These are phyloP conservation scores for Xylaria sp. DNA, from an alignment of 2,329 filamentous ascomycete genomes.

Conservation along the genomic window DNA sequence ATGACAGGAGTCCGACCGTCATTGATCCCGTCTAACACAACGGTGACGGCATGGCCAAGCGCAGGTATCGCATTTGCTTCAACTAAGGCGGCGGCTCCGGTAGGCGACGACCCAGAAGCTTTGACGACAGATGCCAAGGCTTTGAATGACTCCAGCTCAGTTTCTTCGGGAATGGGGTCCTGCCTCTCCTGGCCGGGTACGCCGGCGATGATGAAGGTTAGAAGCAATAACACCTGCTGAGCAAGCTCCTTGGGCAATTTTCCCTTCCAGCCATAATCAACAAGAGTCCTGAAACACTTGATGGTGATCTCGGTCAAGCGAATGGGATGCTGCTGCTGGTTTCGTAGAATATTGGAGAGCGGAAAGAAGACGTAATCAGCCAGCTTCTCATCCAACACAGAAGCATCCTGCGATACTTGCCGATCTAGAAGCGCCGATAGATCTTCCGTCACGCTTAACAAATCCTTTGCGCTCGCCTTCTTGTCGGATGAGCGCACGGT, in stretches of 20 bases:
- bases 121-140: constrained; percentile 71
- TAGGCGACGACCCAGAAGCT: constrained; percentile 58
- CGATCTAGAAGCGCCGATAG: constrained; percentile 54
- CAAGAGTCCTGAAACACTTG: constrained; percentile 74
- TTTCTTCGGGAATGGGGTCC: constrained; percentile 70
- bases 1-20: constrained; percentile 69
- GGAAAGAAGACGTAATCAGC: constrained; percentile 97
- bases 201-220: constrained; percentile 81
- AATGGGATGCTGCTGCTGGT: constrained; percentile 73
- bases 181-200: constrained; percentile 61
- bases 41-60: constrained; percentile 80
- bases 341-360: constrained; percentile 82
- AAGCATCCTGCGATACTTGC: constrained; percentile 51
- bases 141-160: constrained; percentile 71
- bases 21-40: constrained; percentile 75
- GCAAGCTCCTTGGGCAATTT: constrained; percentile 74
- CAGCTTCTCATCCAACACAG: constrained; percentile 75
- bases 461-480: constrained; percentile 48
- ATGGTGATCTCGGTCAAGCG: constrained; percentile 77
- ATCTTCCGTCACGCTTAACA: constrained; percentile 53
- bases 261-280: constrained; percentile 79
- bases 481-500: constrained; percentile 55
- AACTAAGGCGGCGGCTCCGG: constrained; percentile 55
- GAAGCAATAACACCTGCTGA: constrained; percentile 83
- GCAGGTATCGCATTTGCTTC: constrained; percentile 71